These are phyloP conservation scores for Cantharellus cinnabarinus DNA, from an alignment of 768 basidiomycete genomes.

Conservation along the genomic window DNA sequence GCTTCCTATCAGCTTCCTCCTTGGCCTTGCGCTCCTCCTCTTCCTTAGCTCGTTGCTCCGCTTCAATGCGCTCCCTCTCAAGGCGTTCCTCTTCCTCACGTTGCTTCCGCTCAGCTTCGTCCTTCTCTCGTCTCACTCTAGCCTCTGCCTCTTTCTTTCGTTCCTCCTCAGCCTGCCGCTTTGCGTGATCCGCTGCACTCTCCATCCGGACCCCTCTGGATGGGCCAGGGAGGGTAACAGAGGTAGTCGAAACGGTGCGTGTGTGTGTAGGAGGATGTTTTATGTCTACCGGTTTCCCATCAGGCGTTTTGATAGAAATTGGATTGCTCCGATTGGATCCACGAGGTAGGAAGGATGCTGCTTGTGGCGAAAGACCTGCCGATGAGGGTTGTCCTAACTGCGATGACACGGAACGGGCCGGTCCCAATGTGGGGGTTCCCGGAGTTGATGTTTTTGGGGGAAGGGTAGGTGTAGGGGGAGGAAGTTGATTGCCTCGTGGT, in stretches of 20 bases:
- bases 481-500: background rate
- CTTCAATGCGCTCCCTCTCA: conserved; percentile 3
- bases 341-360: background rate
- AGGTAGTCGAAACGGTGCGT: background rate
- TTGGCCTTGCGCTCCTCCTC: conserved; percentile 13
- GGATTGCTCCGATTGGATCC: background rate
- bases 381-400: background rate
- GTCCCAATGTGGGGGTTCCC: conserved; percentile 4
- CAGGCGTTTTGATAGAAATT: background rate
- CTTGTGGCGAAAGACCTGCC: background rate
- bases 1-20: conserved; percentile 12
- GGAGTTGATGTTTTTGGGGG: background rate
- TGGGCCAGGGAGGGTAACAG: background rate
- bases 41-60: conserved; percentile 22
- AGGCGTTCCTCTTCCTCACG: conserved; percentile 14
- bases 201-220: background rate
- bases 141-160: background rate
- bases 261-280: background rate
- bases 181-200: conserved; percentile 12
- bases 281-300: conserved; percentile 5
- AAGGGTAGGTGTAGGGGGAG: background rate
- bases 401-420: background rate
- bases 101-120: conserved; percentile 13
- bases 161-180: background rate
- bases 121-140: conserved; percentile 14